Evolutionary conservation across 495 filamentous ascomycete species (phyloP), one percentile per base, ranked within the genome.

Genomic region (Evansstolkia leycettana): DNA sequence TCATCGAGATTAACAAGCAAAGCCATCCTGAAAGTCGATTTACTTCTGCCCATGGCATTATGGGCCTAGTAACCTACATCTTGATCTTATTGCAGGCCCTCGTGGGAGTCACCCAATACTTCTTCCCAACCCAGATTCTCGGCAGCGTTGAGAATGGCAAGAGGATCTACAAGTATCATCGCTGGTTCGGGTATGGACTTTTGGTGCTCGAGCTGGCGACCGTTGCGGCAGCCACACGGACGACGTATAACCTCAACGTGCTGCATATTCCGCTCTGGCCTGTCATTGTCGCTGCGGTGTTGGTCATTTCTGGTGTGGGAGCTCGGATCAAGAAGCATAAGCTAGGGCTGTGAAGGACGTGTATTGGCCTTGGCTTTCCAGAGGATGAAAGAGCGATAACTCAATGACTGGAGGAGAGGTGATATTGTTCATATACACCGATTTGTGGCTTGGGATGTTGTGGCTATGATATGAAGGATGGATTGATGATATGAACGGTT

Each of bases 151-250:
- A 82, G 16, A 80, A 74, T 1, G 89, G 84, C 18, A 92, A 87
- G 67, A 63, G 57, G 24, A 42, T 90, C 20, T 96, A 87, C 62
- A 94, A 93, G 52, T 94, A 87, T 46, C 89, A 95, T 55, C 75
- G 89, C 10, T 57, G 65, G 37, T 64, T 62, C n/a, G 89, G 89
- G 12, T 96, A 96, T 56, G 43, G 74, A 24, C 56, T 87, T 41
- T 50, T 93, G 31, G 38, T 76, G 33, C 38, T 89, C 52, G 69
- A 81, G 45, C 59, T 90, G 45, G 75, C 71, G 18, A 89, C 86
- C 8, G 69, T 94, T 25, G 55, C 67, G 34, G 80, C 79, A 37
- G 85, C 88, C 6, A 84, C 75, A 28, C 67, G 80, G 65, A 92
- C 86, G 25, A 56, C 64, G 13, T 93, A 77, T 50, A 79, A 73